Evolutionary conservation across 2,329 filamentous ascomycete genomes (phyloP), one percentile per base, ranked within the genome.

Genomic region (Xylariaceae sp.): DNA sequence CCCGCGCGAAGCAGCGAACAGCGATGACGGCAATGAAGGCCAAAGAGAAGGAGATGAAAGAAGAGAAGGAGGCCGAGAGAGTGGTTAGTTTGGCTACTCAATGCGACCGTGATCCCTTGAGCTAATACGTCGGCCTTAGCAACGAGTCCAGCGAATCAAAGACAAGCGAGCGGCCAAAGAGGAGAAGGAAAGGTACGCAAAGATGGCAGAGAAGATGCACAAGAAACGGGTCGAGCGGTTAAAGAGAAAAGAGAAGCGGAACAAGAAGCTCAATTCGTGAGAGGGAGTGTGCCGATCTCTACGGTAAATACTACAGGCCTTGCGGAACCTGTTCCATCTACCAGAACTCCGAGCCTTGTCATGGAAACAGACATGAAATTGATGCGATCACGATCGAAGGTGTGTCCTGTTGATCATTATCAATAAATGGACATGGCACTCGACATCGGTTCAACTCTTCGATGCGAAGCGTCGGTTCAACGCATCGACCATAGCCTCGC

Each of bases 181-280:
- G 62, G 94, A 97, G 76, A 90, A 87, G 71, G 90, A 91, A 64
- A 79, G 92, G 59, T 97, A 92, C 67, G 89, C 90, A 69, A 89
- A 91, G 76, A 82, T 99, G 82, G 92, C 90, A 17, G 89, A 90
- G 74, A 97, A 94, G 76, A 97, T 99, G 94, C 92, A 97, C 75
- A 84, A 82, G 71, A 97, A 96, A 79, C 81, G 91, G 54, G 86
- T 97, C 11, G 94, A 99, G 73, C 82, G 94, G 61, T 72, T 96
- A 70, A 96, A 90, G 84, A 82, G 91, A 66, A 88, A 90, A 71
- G 94, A 99, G 77, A 97, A 97, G 85, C 84, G 94, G 66, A 99
- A 92, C 72, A 94, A 92, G 75, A 73, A 90, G 67, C 66, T 87
- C 62, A 85, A 85, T 67, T 85, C 82, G 53, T 86, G 74, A 80